Conservation (phyloP, 2,329 filamentous ascomycete species). For the Aspergillus japonicus region DNA sequence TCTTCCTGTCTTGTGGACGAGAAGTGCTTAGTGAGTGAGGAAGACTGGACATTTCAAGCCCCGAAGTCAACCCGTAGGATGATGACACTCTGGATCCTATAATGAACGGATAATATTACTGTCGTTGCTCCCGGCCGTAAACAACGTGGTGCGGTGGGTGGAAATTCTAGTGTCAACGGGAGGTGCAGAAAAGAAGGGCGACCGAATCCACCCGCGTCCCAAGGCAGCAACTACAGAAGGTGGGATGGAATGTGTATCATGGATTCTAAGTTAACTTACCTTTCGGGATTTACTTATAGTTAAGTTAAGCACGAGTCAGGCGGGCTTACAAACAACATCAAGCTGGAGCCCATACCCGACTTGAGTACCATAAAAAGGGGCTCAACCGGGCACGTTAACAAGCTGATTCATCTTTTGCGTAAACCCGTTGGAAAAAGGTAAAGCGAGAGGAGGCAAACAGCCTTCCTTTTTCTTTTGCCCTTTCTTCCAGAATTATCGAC, state of each 20-base stretch:
- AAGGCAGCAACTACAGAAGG: background rate
- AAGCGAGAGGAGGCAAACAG: no score
- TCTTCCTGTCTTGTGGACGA: background rate
- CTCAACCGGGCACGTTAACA: background rate
- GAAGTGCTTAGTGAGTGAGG: background rate
- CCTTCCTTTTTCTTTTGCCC: background rate
- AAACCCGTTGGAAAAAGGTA: no score
- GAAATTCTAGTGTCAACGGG: background rate
- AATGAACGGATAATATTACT: background rate
- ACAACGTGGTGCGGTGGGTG: background rate
- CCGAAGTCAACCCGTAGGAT: constrained; percentile 4
- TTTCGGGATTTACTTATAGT: background rate
- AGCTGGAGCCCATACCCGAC: background rate
- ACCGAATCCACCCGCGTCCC: background rate
- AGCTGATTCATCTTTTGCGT: background rate
- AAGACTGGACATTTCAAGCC: background rate
- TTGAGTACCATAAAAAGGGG: background rate
- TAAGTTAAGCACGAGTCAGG: background rate
- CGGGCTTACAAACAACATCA: background rate
- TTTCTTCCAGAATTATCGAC: background rate
- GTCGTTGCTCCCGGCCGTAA: background rate
- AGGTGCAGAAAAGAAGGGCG: background rate
- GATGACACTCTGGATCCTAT: constrained; percentile 5
- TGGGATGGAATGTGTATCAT: no score
- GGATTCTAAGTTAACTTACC: background rate